Evolutionary conservation across 2,329 filamentous ascomycete species (phyloP).

Genomic region (Drechslera avenae): DNA sequence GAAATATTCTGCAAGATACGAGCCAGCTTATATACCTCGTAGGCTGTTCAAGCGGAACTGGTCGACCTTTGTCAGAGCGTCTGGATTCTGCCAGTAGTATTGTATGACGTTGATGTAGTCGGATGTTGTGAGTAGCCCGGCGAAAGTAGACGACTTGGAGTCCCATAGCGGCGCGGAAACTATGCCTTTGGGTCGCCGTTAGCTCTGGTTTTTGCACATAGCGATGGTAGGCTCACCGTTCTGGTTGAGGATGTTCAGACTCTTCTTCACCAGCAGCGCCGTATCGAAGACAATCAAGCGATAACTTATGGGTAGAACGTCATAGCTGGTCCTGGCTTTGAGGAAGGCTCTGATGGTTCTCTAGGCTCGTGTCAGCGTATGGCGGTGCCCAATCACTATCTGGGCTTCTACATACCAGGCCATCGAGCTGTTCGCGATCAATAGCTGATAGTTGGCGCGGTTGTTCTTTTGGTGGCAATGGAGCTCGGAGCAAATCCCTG

Average conservation of each 20-base stretch:
- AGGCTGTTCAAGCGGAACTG: conserved; percentile 92
- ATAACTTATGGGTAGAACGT: conserved; percentile 94
- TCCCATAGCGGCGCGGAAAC: conserved; percentile 98
- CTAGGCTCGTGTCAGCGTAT: conserved; percentile 46
- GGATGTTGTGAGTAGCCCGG: conserved; percentile 89
- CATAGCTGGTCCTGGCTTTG: conserved; percentile 94
- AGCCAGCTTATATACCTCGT: conserved; percentile 66
- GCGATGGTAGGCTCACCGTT: conserved; percentile 67
- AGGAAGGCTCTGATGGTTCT: conserved; percentile 93
- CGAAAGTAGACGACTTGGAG: conserved; percentile 88
- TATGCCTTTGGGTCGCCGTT: conserved; percentile 67
- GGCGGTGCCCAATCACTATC: background rate
- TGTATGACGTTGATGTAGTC: conserved; percentile 99
- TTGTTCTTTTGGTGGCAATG: conserved; percentile 38
- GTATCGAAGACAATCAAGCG: conserved; percentile 96
- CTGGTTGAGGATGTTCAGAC: conserved; percentile 90
- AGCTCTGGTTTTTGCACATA: conserved; percentile 10
- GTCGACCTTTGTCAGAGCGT: conserved; percentile 86
- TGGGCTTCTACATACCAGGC: conserved; percentile 64
- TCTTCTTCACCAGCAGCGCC: conserved; percentile 94
- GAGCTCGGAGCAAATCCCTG: conserved; percentile 20
- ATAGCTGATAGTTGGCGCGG: conserved; percentile 59
- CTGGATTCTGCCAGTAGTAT: conserved; percentile 97
- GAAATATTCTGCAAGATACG: conserved; percentile 1
- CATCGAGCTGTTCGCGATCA: conserved; percentile 78